A percentile compares a stretch with the other conserved stretches of the same genome.
Conservation (phyloP, 176 grass and related monocot genomes). For the Carex kokanica region DNA sequence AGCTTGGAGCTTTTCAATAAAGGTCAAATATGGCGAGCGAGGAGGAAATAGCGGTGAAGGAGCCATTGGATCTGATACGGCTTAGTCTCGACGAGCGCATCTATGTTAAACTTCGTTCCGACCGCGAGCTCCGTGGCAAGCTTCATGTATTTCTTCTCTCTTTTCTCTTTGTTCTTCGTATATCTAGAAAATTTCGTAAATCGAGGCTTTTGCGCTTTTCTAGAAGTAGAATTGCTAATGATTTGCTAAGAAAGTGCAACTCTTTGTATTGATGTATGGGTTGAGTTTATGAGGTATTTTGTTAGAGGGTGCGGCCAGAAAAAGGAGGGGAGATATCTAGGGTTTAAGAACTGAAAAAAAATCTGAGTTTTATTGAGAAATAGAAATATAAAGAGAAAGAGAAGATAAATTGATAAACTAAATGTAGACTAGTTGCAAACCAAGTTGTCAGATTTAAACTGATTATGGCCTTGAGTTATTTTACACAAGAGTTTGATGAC, state of each 20-base stretch:
- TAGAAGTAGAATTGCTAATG: background rate
- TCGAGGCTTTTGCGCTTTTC: background rate
- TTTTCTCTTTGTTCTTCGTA: background rate
- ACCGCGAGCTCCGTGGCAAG: slow-evolving; percentile 96
- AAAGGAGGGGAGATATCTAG: background rate
- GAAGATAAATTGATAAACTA: background rate
- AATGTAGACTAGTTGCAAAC: background rate
- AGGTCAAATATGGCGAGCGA: slow-evolving; percentile 46
- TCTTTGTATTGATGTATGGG: background rate
- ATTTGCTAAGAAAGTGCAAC: background rate
- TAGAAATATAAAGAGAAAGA: background rate
- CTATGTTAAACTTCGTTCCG: slow-evolving; percentile 96
- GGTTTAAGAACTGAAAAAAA: background rate
- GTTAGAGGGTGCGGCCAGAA: background rate
- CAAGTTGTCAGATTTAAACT: too few relatives aligned
- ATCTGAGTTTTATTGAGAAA: background rate
- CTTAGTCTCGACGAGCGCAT: slow-evolving; percentile 99
- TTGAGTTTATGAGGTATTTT: background rate
- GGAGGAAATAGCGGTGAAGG: slow-evolving; percentile 91
- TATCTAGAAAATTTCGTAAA: background rate
- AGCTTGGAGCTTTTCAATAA: background rate
- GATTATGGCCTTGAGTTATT: too few relatives aligned
- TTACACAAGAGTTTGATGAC: background rate
- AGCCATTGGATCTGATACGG: slow-evolving; percentile 96
- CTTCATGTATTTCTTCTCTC: slow-evolving; percentile 65